Evolutionary conservation across 495 filamentous ascomycete species (phyloP).

Genomic region (Xylaria bambusicola): DNA sequence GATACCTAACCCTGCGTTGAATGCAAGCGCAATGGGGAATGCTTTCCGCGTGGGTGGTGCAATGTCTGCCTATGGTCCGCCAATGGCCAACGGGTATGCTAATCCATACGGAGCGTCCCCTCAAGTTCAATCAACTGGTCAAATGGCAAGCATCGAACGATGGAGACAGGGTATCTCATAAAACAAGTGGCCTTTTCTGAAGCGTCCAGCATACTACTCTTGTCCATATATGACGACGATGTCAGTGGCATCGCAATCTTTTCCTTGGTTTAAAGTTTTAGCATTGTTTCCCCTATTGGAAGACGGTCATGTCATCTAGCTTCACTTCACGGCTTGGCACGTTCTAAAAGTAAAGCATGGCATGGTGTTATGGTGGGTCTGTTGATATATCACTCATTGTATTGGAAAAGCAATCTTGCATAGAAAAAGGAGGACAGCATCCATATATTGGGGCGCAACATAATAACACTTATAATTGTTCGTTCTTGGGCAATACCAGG

Average conservation of each 20-base stretch:
- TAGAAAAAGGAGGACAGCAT: conserved; percentile 3
- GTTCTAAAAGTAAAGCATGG: conserved; percentile 17
- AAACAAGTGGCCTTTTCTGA: neutral
- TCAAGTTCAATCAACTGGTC: conserved; percentile 39
- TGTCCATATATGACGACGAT: neutral
- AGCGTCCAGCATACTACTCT: neutral
- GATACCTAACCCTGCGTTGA: conserved; percentile 21
- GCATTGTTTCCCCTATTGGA: too few species aligned
- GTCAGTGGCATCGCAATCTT: neutral
- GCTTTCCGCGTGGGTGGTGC: conserved; percentile 20
- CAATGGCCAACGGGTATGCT: conserved; percentile 14
- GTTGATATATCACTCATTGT: conserved; percentile 1
- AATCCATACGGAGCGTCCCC: conserved; percentile 32
- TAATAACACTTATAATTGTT: conserved; percentile 17
- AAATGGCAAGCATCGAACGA: conserved; percentile 80
- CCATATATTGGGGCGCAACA: neutral
- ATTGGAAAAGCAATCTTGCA: conserved; percentile 4
- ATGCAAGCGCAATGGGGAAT: conserved; percentile 24
- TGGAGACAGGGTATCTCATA: conserved; percentile 79
- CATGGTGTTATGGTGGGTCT: conserved; percentile 7
- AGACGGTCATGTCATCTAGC: neutral
- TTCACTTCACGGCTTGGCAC: conserved; percentile 3
- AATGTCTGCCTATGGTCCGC: conserved; percentile 25
- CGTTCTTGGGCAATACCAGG: conserved; percentile 2
- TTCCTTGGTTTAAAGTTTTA: too few species aligned